Conservation (phyloP, 345 rosid genomes). For the Eucalyptus curtisii region DNA sequence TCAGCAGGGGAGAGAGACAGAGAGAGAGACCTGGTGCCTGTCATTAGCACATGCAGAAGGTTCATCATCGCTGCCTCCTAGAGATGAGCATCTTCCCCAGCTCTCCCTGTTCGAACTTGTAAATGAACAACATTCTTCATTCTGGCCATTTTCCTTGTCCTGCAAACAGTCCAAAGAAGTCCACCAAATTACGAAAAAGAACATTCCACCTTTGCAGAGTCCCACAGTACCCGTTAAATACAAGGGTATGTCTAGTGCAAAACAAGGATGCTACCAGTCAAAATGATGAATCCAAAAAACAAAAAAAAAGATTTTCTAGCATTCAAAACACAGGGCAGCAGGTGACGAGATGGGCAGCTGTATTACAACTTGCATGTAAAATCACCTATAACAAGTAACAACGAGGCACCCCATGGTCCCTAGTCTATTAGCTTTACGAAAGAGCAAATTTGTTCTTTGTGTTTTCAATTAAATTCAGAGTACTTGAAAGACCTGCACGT, state of each 20-base stretch:
- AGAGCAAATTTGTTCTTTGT: background rate
- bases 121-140: constrained; percentile 76
- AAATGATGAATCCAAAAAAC: background rate
- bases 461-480: background rate
- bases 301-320: background rate
- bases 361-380: background rate
- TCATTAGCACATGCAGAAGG: constrained; percentile 29
- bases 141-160: constrained; percentile 48
- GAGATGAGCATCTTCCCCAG: constrained; percentile 97
- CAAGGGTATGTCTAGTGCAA: background rate
- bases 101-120: constrained; percentile 98
- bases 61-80: constrained; percentile 87
- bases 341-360: background rate
- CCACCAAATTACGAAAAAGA: background rate
- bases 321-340: background rate
- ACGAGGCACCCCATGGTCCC: background rate
- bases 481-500: background rate
- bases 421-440: background rate
- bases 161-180: constrained; percentile 5
- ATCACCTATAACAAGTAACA: background rate
- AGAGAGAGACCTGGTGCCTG: constrained; percentile 41
- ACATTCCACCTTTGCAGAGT: background rate
- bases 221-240: background rate
- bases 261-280: background rate
- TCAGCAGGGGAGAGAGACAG: background rate